phyloP scores from a whole-genome alignment of 2,329 filamentous ascomycete genomes.

The Colletotrichum agaves region DNA sequence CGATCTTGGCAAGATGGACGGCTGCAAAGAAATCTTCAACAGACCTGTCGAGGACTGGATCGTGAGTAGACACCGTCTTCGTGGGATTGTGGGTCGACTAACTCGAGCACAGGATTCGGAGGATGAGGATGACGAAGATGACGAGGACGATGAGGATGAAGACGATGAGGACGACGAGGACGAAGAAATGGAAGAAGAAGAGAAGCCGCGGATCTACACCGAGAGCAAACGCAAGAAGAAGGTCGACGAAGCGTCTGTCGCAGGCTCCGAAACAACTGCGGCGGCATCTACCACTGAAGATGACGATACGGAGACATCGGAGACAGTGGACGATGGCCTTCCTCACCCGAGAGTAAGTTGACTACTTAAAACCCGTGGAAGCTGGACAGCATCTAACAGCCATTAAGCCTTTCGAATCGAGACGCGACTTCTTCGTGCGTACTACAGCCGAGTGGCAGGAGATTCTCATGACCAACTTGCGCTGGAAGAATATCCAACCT shows the following conservation, averaged over 20 bases:
- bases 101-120: slow-evolving; percentile 63
- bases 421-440: slow-evolving; percentile 91
- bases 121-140: slow-evolving; percentile 68
- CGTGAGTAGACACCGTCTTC: slow-evolving; percentile 57
- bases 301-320: slow-evolving; percentile 59
- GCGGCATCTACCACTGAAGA: slow-evolving; percentile 49
- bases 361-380: not conserved
- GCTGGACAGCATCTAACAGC: slow-evolving; percentile 5
- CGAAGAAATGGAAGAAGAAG: slow-evolving; percentile 58
- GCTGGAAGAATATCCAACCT: slow-evolving; percentile 72
- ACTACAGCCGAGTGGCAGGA: slow-evolving; percentile 94
- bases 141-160: slow-evolving; percentile 65
- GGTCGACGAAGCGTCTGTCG: slow-evolving; percentile 50
- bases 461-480: slow-evolving; percentile 79
- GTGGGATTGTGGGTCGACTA: slow-evolving; percentile 42
- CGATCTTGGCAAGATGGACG: slow-evolving; percentile 94
- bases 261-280: slow-evolving; percentile 42
- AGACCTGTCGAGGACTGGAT: slow-evolving; percentile 87
- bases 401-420: slow-evolving; percentile 82
- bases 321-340: slow-evolving; percentile 76
- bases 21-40: slow-evolving; percentile 90
- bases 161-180: slow-evolving; percentile 63
- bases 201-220: slow-evolving; percentile 56
- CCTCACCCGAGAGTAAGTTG: slow-evolving; percentile 72
- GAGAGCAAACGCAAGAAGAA: slow-evolving; percentile 69